phyloP scores from a whole-genome alignment of 768 basidiomycete genomes.

The Macrolepiota dolichaula region DNA sequence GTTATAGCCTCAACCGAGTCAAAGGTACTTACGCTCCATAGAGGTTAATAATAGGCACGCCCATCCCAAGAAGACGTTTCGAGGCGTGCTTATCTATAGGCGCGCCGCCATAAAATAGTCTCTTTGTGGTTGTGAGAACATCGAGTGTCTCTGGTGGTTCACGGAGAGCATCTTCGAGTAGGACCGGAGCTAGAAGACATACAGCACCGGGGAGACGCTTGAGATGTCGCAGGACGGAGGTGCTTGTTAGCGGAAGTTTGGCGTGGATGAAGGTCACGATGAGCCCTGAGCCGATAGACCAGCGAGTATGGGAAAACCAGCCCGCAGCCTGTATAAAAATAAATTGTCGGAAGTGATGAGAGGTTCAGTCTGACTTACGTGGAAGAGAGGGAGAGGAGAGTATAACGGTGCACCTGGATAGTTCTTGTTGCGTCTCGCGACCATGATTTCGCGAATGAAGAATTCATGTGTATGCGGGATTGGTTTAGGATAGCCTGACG shows the following conservation, averaged over 20 bases:
- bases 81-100: constrained; percentile 13
- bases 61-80: constrained; percentile 6
- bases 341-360: no score
- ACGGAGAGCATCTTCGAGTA: constrained; percentile 17
- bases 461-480: constrained; percentile 16
- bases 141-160: background rate
- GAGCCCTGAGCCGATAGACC: constrained; percentile 9
- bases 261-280: constrained; percentile 11
- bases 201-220: constrained; percentile 10
- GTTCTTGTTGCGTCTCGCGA: background rate
- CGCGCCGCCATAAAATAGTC: constrained; percentile 16
- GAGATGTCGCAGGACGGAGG: constrained; percentile 16
- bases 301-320: constrained; percentile 11
- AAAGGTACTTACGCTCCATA: constrained; percentile 9
- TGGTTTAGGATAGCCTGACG: constrained; percentile 19
- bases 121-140: constrained; percentile 6
- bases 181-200: constrained; percentile 14
- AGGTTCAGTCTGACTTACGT: constrained; percentile 10
- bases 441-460: constrained; percentile 7
- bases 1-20: background rate
- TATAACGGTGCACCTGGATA: constrained; percentile 14
- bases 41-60: constrained; percentile 2
- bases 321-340: constrained; percentile 12
- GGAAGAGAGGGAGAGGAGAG: constrained; percentile 19
- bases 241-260: constrained; percentile 13